These are phyloP conservation scores for Candida loeiensis DNA, from an alignment of 805 yeast genomes.

Conservation along the genomic window DNA sequence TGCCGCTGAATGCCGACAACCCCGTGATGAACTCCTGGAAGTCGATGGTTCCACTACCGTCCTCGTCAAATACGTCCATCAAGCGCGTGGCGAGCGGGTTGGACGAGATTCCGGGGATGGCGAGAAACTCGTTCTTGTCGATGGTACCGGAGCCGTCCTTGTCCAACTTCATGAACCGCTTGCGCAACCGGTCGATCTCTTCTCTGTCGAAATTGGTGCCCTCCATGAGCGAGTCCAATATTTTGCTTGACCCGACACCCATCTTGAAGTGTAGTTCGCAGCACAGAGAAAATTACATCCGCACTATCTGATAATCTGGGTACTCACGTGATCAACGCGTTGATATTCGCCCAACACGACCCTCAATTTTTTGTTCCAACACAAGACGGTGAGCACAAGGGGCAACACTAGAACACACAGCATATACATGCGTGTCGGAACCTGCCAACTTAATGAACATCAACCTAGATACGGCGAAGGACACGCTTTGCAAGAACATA, in stretches of 20 bases:
- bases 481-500: conserved; percentile 78
- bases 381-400: conserved; percentile 1
- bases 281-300: too few relatives aligned
- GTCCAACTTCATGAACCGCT: conserved; percentile 92
- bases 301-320: too few relatives aligned
- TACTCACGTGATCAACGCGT: conserved; percentile 1
- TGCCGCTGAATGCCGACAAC: conserved; percentile 81
- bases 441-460: conserved; percentile 21
- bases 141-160: conserved; percentile 90
- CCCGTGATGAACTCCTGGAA: conserved; percentile 92
- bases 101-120: conserved; percentile 87
- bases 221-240: conserved; percentile 67
- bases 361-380: conserved; percentile 1
- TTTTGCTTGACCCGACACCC: conserved; percentile 62
- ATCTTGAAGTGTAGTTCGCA: too few relatives aligned
- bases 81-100: conserved; percentile 89
- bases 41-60: conserved; percentile 89
- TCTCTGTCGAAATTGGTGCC: conserved; percentile 86
- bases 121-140: conserved; percentile 83
- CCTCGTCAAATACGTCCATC: conserved; percentile 92
- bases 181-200: conserved; percentile 86
- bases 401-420: background rate
- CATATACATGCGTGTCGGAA: conserved; percentile 4
- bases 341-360: background rate
- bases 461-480: conserved; percentile 59